These are phyloP conservation scores for Epichloe gansuensis DNA, from an alignment of 2,329 filamentous ascomycete species.

Conservation along the genomic window DNA sequence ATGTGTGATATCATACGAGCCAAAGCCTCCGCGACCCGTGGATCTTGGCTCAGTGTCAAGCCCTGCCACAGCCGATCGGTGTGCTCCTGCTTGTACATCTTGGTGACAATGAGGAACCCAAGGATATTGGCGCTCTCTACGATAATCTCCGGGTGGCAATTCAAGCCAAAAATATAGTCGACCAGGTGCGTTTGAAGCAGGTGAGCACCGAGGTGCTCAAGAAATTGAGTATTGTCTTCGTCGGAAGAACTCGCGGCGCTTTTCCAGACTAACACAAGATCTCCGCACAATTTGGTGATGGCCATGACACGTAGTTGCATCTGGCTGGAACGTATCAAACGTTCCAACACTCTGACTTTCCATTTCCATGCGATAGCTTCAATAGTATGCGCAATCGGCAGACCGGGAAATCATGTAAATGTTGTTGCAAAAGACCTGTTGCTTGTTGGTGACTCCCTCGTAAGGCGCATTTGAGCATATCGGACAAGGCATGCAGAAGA, in stretches of 20 bases:
- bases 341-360: conserved; percentile 57
- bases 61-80: conserved; percentile 78
- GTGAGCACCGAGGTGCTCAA: conserved; percentile 57
- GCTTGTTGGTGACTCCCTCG: conserved; percentile 24
- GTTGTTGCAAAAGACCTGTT: conserved; percentile 14
- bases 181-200: conserved; percentile 60
- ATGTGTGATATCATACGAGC: conserved; percentile 49
- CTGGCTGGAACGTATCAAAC: conserved; percentile 68
- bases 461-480: conserved; percentile 32
- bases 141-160: conserved; percentile 86
- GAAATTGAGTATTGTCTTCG: conserved; percentile 31
- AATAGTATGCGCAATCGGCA: conserved; percentile 26
- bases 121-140: conserved; percentile 71
- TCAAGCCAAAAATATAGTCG: conserved; percentile 78
- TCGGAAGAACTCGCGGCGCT: conserved; percentile 36
- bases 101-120: conserved; percentile 73
- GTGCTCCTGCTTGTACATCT: conserved; percentile 57
- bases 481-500: conserved; percentile 29
- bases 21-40: conserved; percentile 70
- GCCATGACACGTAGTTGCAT: conserved; percentile 84
- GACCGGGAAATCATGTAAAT: conserved; percentile 21
- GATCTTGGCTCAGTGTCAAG: conserved; percentile 69
- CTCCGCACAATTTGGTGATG: conserved; percentile 58
- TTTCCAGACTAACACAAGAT: conserved; percentile 57
- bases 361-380: conserved; percentile 50